Conservation (phyloP, 2,329 filamentous ascomycete species). For the Colletotrichum truncatum region DNA sequence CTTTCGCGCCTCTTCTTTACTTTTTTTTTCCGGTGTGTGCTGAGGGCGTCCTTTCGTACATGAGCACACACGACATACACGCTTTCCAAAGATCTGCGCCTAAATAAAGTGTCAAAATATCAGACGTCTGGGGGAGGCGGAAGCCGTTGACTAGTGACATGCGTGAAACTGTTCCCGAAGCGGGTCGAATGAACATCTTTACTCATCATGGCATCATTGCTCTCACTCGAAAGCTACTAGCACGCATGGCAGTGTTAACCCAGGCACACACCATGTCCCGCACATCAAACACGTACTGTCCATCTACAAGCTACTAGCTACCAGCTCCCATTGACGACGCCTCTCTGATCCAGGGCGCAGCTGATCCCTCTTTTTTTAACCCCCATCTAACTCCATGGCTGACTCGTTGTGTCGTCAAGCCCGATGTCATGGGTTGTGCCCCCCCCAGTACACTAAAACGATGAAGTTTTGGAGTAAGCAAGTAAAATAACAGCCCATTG, state of each 20-base stretch:
- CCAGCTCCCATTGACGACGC: neutral
- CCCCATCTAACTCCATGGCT: slow-evolving; percentile 1
- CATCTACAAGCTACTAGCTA: neutral
- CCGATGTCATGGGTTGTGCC: too few relatives aligned
- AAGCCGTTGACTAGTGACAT: slow-evolving; percentile 14
- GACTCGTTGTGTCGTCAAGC: slow-evolving; percentile 1
- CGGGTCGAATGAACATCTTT: neutral
- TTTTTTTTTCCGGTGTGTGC: too few relatives aligned
- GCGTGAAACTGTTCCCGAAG: slow-evolving; percentile 9
- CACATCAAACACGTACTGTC: slow-evolving; percentile 29
- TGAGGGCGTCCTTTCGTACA: too few relatives aligned
- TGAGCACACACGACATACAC: neutral
- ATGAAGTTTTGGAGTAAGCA: too few relatives aligned
- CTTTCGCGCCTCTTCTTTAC: slow-evolving; percentile 1
- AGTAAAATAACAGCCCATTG: too few relatives aligned
- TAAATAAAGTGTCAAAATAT: slow-evolving; percentile 24
- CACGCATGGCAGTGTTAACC: neutral
- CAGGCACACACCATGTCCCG: slow-evolving; percentile 21
- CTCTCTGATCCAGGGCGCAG: neutral
- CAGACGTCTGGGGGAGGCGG: slow-evolving; percentile 30
- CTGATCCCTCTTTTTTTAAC: neutral
- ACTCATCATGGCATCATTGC: slow-evolving; percentile 24
- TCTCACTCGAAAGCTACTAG: too few relatives aligned
- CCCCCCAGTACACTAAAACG: too few relatives aligned
- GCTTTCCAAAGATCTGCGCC: neutral